phyloP scores from a whole-genome alignment of 768 basidiomycete species.

The Peribolospora baueri region DNA sequence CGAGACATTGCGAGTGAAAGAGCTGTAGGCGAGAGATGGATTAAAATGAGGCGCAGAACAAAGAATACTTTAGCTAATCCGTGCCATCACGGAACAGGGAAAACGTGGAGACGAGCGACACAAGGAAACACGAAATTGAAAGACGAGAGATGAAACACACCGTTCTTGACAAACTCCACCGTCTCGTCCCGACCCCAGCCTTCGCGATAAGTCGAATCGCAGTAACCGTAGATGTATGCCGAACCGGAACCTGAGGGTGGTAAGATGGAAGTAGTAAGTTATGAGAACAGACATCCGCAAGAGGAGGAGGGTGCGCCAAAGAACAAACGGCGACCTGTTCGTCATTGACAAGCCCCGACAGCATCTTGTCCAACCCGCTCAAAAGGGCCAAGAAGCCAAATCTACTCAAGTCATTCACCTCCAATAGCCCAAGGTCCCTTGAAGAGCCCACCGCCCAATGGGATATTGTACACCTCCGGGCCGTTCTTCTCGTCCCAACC shows the following conservation, averaged over 20 bases:
- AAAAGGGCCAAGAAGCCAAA: background rate
- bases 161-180: constrained; percentile 81
- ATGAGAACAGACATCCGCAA: background rate
- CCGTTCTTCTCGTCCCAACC: constrained; percentile 87
- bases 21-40: constrained; percentile 26
- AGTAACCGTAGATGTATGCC: constrained; percentile 95
- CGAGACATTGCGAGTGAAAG: constrained; percentile 86
- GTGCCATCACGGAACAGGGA: background rate
- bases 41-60: constrained; percentile 1
- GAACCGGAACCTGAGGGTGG: constrained; percentile 54
- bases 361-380: background rate
- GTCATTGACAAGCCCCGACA: background rate
- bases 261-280: background rate
- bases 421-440: constrained; percentile 97
- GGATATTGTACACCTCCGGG: constrained; percentile 87
- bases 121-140: background rate
- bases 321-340: background rate
- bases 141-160: constrained; percentile 28
- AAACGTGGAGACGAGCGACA: background rate
- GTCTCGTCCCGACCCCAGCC: constrained; percentile 79
- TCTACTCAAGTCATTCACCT: constrained; percentile 28
- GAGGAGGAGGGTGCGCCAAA: background rate
- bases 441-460: constrained; percentile 87
- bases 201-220: constrained; percentile 89
- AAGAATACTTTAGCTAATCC: too few relatives aligned